Percentiles rank a stretch among this genome's conserved stretches.
Conservation (phyloP, 176 grass and related monocot genomes). For the Puccinellia tenuiflora region DNA sequence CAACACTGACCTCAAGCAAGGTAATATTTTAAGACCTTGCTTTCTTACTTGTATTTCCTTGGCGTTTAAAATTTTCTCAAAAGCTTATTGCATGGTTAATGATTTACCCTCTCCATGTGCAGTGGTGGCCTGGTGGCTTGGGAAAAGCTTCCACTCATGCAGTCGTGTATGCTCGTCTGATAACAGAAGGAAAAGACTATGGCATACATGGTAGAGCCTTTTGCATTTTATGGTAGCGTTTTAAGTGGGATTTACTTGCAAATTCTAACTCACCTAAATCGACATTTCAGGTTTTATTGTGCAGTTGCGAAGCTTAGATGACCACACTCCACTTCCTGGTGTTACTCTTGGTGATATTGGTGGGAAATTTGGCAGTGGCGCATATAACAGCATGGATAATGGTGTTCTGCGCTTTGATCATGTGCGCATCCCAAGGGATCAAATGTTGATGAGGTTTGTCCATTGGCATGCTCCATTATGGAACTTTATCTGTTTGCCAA, state of each 20-base stretch:
- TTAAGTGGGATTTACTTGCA: background rate
- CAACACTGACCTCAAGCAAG: conserved; percentile 95
- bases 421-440: conserved; percentile 94
- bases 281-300: conserved; percentile 82
- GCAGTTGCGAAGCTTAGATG: conserved; percentile 88
- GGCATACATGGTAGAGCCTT: conserved; percentile 75
- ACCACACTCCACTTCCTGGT: conserved; percentile 89
- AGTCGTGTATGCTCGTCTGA: conserved; percentile 83
- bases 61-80: background rate
- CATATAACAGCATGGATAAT: conserved; percentile 99
- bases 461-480: background rate
- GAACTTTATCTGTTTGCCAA: background rate
- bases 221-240: conserved; percentile 1
- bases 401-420: conserved; percentile 89
- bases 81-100: background rate
- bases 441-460: conserved; percentile 89
- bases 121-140: conserved; percentile 99
- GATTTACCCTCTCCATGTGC: conserved; percentile 20
- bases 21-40: conserved; percentile 25
- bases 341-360: conserved; percentile 95
- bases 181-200: conserved; percentile 87
- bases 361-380: conserved; percentile 88
- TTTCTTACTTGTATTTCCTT: background rate
- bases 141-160: conserved; percentile 96
- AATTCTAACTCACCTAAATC: conserved; percentile 3